Conservation (phyloP, 2,329 filamentous ascomycete species). For the Acrocalymma vagum region DNA sequence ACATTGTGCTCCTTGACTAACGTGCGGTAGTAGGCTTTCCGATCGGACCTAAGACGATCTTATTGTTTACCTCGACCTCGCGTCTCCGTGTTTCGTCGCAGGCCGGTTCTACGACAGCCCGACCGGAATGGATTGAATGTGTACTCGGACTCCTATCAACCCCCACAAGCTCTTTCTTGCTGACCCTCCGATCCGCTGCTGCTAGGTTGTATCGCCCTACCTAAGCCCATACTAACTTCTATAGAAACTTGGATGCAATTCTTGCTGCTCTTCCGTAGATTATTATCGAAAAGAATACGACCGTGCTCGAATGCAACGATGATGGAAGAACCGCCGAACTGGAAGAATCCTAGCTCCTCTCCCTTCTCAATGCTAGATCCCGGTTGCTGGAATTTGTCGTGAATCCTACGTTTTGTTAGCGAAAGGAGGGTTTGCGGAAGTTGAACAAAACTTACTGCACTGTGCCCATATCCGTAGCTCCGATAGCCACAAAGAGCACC, state of each 20-base stretch:
- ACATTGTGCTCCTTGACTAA: too few relatives aligned
- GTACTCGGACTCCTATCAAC: too few relatives aligned
- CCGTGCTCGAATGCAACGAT: slow-evolving; percentile 51
- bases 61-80: too few relatives aligned
- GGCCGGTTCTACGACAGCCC: too few relatives aligned
- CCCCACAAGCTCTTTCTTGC: too few relatives aligned
- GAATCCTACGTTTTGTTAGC: too few relatives aligned
- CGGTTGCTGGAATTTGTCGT: slow-evolving; percentile 40
- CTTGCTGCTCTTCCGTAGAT: slow-evolving; percentile 51
- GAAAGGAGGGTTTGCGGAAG: too few relatives aligned
- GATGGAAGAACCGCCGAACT: slow-evolving; percentile 53
- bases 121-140: too few relatives aligned
- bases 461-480: slow-evolving; percentile 51
- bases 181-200: too few relatives aligned
- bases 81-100: too few relatives aligned
- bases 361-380: slow-evolving; percentile 49
- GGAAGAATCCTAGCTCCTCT: slow-evolving; percentile 52
- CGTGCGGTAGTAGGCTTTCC: too few relatives aligned
- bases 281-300: slow-evolving; percentile 50
- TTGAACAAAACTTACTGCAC: slow-evolving; percentile 43
- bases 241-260: slow-evolving; percentile 12
- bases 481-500: slow-evolving; percentile 54
- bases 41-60: too few relatives aligned
- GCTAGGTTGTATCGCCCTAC: slow-evolving; percentile 18
- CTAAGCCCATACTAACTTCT: slow-evolving; percentile 14